These are phyloP conservation scores for Lichtheimia ornata DNA, from an alignment of 371 early-diverging fungal genomes.

Conservation along the genomic window DNA sequence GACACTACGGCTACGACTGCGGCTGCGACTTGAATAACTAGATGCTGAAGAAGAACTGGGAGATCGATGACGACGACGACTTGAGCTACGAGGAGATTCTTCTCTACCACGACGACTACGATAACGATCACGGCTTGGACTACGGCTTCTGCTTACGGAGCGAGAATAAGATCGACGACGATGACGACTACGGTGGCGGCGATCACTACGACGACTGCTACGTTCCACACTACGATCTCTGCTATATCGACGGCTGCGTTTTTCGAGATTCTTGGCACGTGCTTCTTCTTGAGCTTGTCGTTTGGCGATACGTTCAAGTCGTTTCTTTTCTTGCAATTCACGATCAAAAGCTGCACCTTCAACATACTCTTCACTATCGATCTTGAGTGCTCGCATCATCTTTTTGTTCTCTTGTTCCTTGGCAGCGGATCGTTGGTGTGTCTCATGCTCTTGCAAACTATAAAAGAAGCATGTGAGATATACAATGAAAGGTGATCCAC, in stretches of 20 bases:
- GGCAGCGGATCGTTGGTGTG: conserved; percentile 72
- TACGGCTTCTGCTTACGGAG: conserved; percentile 12
- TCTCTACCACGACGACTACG: not conserved
- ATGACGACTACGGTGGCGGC: conserved; percentile 10
- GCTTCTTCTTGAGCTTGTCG: conserved; percentile 36
- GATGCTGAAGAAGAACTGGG: not conserved
- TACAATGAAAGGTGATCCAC: conserved; percentile 2
- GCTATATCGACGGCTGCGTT: conserved; percentile 23
- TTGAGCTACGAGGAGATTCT: conserved; percentile 7
- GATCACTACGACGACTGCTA: conserved; percentile 15
- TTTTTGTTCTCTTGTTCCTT: conserved; percentile 69
- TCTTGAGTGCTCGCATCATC: conserved; percentile 72
- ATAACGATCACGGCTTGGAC: conserved; percentile 10
- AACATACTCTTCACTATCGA: conserved; percentile 60
- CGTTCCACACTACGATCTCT: conserved; percentile 16
- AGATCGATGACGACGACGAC: conserved; percentile 14
- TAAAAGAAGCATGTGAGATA: not conserved
- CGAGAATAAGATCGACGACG: conserved; percentile 11
- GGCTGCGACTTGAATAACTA: conserved; percentile 14
- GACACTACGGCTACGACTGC: conserved; percentile 21
- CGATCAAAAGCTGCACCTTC: conserved; percentile 86
- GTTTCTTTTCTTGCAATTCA: conserved; percentile 68
- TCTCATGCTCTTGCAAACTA: conserved; percentile 56
- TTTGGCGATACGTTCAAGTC: conserved; percentile 49
- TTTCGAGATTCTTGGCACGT: conserved; percentile 24